Evolutionary conservation across 495 filamentous ascomycete species (phyloP).

Genomic region (Annulohypoxylon stygium): DNA sequence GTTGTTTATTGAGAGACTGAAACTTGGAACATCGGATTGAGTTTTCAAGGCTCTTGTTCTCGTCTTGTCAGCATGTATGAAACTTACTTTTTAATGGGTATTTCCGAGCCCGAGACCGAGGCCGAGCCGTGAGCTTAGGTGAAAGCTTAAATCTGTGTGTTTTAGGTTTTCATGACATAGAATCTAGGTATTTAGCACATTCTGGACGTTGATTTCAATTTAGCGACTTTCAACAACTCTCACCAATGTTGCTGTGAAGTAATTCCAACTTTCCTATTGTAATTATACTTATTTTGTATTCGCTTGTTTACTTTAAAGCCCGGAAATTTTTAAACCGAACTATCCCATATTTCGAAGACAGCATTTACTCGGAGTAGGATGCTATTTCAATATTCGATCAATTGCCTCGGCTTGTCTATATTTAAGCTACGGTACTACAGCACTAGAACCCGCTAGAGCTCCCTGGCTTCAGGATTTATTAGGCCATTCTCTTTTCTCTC

Average conservation of each 20-base stretch:
- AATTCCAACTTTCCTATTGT: background rate
- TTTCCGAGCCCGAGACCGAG: slow-evolving; percentile 7
- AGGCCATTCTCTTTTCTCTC: background rate
- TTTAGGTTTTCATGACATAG: background rate
- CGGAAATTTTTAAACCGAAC: background rate
- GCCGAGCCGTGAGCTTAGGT: background rate
- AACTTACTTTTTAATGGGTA: background rate
- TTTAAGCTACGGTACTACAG: background rate
- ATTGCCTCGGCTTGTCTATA: slow-evolving; percentile 6
- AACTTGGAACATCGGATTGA: background rate
- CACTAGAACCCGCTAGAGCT: background rate
- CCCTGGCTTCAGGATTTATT: background rate
- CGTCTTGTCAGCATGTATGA: background rate
- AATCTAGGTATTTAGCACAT: background rate
- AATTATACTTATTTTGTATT: background rate
- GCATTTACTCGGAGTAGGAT: background rate
- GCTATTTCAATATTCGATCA: slow-evolving; percentile 1
- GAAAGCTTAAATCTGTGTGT: background rate
- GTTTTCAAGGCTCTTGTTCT: background rate
- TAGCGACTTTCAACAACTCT: background rate
- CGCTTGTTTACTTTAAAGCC: background rate
- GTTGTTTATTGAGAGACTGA: no score
- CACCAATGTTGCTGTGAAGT: background rate
- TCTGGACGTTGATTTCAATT: background rate
- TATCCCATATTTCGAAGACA: background rate